phyloP scores from a whole-genome alignment of 257 asterid genomes.

The Nicotiana sylvestris region DNA sequence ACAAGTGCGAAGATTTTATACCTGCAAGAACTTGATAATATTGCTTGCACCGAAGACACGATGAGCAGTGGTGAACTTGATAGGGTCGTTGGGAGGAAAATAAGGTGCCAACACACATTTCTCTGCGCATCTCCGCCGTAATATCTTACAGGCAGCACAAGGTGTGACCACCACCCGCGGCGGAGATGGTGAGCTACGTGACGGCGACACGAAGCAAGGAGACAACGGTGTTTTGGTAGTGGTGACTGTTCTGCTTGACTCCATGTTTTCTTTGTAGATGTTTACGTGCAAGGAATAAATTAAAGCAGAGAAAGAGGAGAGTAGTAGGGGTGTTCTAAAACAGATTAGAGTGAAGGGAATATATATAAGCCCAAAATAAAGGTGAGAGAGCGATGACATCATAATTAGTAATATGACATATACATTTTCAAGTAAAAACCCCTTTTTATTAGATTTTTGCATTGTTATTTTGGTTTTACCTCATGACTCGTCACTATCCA shows the following conservation, averaged over 20 bases:
- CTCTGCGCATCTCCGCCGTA: conserved; percentile 62
- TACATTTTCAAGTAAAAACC: background rate
- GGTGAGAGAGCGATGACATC: background rate
- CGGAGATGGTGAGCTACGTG: conserved; percentile 22
- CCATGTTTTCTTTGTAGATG: conserved; percentile 2
- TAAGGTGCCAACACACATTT: conserved; percentile 80
- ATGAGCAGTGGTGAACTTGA: conserved; percentile 77
- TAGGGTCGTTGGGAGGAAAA: conserved; percentile 71
- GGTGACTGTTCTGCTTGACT: background rate
- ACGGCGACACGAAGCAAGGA: conserved; percentile 27
- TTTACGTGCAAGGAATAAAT: background rate
- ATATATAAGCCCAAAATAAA: conserved; percentile 19
- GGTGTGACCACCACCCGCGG: conserved; percentile 47
- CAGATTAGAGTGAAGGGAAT: background rate
- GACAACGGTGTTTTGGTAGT: conserved; percentile 23
- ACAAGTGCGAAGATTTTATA: conserved; percentile 9
- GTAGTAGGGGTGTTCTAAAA: background rate
- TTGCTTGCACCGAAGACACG: conserved; percentile 95
- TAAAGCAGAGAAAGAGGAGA: background rate
- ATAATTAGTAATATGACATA: background rate
- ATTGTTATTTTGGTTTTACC: background rate
- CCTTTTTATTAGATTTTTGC: background rate
- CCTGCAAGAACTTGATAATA: conserved; percentile 81
- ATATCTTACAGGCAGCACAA: conserved; percentile 76
- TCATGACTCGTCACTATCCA: no score